Base-by-base conservation (phyloP, 805 yeast species). In the Scheffersomyces lignosus region DNA sequence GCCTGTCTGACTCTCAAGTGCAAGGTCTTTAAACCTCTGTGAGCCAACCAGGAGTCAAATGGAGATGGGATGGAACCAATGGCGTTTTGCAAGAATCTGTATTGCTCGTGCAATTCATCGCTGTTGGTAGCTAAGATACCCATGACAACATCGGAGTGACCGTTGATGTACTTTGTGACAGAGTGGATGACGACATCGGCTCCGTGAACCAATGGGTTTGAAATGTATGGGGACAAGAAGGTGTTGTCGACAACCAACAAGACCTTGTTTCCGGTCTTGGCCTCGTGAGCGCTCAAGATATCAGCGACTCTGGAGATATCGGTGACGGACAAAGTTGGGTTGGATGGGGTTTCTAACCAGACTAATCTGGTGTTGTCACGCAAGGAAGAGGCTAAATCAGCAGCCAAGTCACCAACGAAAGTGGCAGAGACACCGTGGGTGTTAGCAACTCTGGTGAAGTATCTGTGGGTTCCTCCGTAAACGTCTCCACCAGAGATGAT, bases 21-120 rank as follows among this genome's bases (percentile, higher is more conserved):
- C 56, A 87, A 72, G 28, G 96, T 87, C 75, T 85, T 87, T 57
- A 87, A 73, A 57, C 96, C 96, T 62, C 96, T 77, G 73, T 87
- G 96, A 38, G 95, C 90, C 62, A 87, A 80, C 95, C 95, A 87
- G 28, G 88, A 77, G 67, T 88, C 96, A 60, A 87, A 88, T 36
- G 96, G 87, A 15, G 95, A 85, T 47, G 95, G 95, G 45, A 87
- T 77, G 18, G 95, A 88, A 44, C 96, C 96, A 52, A 85, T 71
- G 47, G 95, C 95, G 54, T 87, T 87, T 65, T 87, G 95, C 62
- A 87, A 73, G 71, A 85, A 87, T 43, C 85, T 73, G 64, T 81
- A 73, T 54, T 72, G 70, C 50, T 80, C 80, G 65, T 78, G 78
- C 52, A 84, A 65, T 34, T 56, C 70, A 38, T 75, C 80, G 51